Conservation (phyloP, 2,329 filamentous ascomycete species). For the Colletotrichum kahawae region DNA sequence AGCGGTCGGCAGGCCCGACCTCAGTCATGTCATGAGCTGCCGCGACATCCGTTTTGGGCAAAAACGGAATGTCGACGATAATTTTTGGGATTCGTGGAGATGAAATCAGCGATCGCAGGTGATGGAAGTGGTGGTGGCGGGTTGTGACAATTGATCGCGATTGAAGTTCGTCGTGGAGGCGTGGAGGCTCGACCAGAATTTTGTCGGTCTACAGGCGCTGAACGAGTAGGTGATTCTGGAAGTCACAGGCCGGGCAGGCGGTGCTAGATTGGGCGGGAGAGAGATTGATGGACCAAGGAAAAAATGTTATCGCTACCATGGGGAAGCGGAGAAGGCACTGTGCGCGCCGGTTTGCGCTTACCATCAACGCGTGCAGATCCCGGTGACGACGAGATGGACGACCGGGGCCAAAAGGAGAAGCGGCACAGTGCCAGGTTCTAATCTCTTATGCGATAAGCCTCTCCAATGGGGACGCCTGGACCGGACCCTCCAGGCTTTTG, state of each 20-base stretch:
- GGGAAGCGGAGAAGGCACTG: not conserved
- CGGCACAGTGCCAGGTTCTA: conserved; percentile 3
- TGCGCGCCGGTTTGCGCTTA: not conserved
- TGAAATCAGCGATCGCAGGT: conserved; percentile 30
- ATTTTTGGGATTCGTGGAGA: conserved; percentile 35
- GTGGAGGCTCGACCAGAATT: conserved; percentile 23
- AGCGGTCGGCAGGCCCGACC: conserved; percentile 70
- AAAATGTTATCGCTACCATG: conserved; percentile 24
- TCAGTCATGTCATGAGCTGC: conserved; percentile 73
- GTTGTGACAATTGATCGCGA: conserved; percentile 25
- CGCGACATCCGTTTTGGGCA: conserved; percentile 72
- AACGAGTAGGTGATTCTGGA: conserved; percentile 17
- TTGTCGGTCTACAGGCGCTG: conserved; percentile 21
- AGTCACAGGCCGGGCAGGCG: conserved; percentile 17
- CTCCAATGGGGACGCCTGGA: conserved; percentile 17
- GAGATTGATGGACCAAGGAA: conserved; percentile 16
- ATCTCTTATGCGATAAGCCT: conserved; percentile 17
- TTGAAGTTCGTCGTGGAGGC: conserved; percentile 24
- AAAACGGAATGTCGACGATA: conserved; percentile 58
- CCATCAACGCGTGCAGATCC: not conserved
- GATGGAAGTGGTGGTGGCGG: conserved; percentile 22
- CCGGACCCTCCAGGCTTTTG: conserved; percentile 12
- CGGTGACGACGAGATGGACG: not conserved
- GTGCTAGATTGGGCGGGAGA: conserved; percentile 20
- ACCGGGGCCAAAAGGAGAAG: conserved; percentile 6